A percentile compares a stretch with the other conserved stretches of the same genome.
These are phyloP conservation scores for Pinus tabuliformis DNA, from an alignment of 75 land plant genomes.

Conservation along the genomic window DNA sequence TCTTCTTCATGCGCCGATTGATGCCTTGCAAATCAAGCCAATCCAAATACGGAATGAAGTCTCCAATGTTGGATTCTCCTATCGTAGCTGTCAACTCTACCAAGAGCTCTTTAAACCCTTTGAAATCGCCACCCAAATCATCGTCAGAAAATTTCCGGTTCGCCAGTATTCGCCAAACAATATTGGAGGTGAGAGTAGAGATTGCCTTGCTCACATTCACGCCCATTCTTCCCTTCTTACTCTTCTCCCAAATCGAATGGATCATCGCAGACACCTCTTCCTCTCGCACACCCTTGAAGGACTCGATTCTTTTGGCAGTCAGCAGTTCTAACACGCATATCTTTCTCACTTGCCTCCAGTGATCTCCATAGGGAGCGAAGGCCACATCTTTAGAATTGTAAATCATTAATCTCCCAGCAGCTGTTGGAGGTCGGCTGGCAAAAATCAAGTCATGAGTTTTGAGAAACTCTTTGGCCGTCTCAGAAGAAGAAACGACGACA, in stretches of 20 bases:
- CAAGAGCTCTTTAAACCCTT: slow-evolving; percentile 14
- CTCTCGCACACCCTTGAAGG: slow-evolving; percentile 3
- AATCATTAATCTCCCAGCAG: slow-evolving; percentile 19
- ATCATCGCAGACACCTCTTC: slow-evolving; percentile 17
- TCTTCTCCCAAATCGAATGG: neutral
- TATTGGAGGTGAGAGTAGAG: neutral
- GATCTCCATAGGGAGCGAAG: slow-evolving; percentile 32
- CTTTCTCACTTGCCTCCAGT: slow-evolving; percentile 33
- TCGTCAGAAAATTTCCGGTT: neutral
- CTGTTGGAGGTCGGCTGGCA: slow-evolving; percentile 20
- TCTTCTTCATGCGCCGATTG: slow-evolving; percentile 12
- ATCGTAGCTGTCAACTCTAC: slow-evolving; percentile 8
- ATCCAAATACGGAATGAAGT: slow-evolving; percentile 39
- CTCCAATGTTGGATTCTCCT: slow-evolving; percentile 31
- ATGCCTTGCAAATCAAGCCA: slow-evolving; percentile 40
- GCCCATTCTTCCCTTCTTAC: neutral
- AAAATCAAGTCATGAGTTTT: slow-evolving; percentile 32
- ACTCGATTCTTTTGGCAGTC: slow-evolving; percentile 17
- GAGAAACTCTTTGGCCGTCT: slow-evolving; percentile 26
- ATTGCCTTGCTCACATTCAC: neutral
- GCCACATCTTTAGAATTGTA: slow-evolving; percentile 29
- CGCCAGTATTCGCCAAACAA: neutral
- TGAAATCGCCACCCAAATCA: slow-evolving; percentile 5
- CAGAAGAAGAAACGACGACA: slow-evolving; percentile 34
- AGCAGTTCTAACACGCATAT: slow-evolving; percentile 29